phyloP scores from a whole-genome alignment of 2,329 filamentous ascomycete species.

The Colletotrichum phormii region DNA sequence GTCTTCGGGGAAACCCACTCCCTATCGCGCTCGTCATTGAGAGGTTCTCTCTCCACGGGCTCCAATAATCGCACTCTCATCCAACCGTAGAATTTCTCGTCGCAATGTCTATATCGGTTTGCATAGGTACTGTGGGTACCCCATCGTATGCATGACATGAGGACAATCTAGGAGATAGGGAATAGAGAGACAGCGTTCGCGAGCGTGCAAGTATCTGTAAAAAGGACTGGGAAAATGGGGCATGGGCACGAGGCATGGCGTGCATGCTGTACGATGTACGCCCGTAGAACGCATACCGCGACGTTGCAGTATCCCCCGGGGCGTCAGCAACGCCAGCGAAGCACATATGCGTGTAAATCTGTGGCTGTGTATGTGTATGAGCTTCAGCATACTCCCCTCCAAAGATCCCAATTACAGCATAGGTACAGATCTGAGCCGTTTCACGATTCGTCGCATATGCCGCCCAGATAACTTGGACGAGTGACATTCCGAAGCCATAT shows the following conservation, averaged over 20 bases:
- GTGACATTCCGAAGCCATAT: not conserved
- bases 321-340: not conserved
- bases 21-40: not conserved
- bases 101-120: constrained; percentile 2
- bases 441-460: not conserved
- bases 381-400: not conserved
- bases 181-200: not conserved
- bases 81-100: constrained; percentile 20
- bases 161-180: not conserved
- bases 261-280: not conserved
- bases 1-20: not conserved
- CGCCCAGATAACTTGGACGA: not conserved
- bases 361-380: not conserved
- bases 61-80: not conserved
- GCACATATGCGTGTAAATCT: not conserved
- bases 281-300: not conserved
- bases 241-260: not conserved
- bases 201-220: not conserved
- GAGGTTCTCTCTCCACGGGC: not conserved
- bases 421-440: too few relatives aligned
- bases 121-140: not conserved
- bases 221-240: not conserved
- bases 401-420: not conserved
- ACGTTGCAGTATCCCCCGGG: not conserved
- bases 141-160: not conserved